Percentiles rank a stretch among this genome's conserved stretches.
Conservation (phyloP, 768 basidiomycete genomes). For the Naganishia antarctica region DNA sequence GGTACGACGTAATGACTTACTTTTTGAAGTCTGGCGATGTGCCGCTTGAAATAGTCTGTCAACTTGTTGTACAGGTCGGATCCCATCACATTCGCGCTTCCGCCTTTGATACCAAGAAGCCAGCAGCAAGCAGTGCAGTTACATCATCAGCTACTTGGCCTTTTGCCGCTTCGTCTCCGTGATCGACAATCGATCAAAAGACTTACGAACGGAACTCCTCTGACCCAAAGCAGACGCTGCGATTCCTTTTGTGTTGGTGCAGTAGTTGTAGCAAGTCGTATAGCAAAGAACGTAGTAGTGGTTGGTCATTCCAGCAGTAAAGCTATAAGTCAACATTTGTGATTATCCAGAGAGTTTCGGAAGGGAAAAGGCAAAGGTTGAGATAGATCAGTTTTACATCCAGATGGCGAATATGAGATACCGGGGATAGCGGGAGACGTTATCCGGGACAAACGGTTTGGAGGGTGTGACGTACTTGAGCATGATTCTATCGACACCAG, state of each 20-base stretch:
- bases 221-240: conserved; percentile 37
- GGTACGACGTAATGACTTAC: conserved; percentile 49
- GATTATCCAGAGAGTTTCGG: neutral
- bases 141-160: too few species aligned
- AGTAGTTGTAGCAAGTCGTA: conserved; percentile 96
- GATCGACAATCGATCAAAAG: conserved; percentile 6
- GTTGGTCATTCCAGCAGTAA: conserved; percentile 48
- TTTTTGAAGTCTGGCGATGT: conserved; percentile 65
- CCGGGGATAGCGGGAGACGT: too few species aligned
- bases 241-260: conserved; percentile 65
- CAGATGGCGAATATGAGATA: neutral
- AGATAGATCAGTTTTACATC: neutral
- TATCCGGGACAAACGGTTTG: too few species aligned
- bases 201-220: neutral
- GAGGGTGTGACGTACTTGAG: conserved; percentile 40
- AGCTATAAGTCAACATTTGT: conserved; percentile 31
- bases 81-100: conserved; percentile 90
- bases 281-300: conserved; percentile 57
- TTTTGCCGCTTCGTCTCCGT: neutral
- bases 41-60: conserved; percentile 78
- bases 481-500: conserved; percentile 55
- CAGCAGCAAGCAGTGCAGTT: too few species aligned
- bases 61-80: conserved; percentile 95
- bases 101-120: conserved; percentile 47
- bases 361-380: neutral